Base-by-base conservation (phyloP, 2,329 filamentous ascomycete genomes). In the Bisporella sp. region DNA sequence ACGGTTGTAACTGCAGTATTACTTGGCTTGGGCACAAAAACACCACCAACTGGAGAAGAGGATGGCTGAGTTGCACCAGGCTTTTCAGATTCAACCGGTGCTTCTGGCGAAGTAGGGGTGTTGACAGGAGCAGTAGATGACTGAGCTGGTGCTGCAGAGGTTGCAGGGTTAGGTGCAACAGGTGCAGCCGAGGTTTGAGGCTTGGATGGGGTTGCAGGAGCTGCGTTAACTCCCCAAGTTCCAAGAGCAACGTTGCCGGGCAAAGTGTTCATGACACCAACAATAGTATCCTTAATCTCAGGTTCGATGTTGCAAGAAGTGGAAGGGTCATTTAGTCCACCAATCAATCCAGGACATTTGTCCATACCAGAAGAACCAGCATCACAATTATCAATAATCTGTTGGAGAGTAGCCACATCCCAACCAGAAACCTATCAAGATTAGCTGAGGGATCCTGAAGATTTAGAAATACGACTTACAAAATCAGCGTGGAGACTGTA, bases 401-500 rank as follows among this genome's bases (percentile, higher is more conserved):
- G 54, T 65, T 90, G 81, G 31, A 93, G 76, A 65, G 88, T 82
- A 5, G 74, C 71, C 4, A 70, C 62, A 4, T 90, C 78, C 89
- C 89, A 95, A 41, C 87, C 89, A 60, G 77, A 81, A 61, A 90
- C 80, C 71, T 47, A 32, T 11, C 2, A 9, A 39, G 35, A 39
- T 39, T 39, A n/a, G 8, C 9, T n/a, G n/a, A n/a, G 35, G 35
- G 35, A n/a, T 39, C n/a, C 2, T 39, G 13, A 39, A 9, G 13
- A 13, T 87, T 89, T 35, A 5, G 4, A 28, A 5, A 13, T 11
- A 29, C 28, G 1, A 8, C 56, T 55, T 53, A 72, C 66, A 68
- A 92, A 91, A 64, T 95, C 89, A 44, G 75, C 89, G 64, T 93
- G 81, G 71, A 89, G 88, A 43, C 85, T 82, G 59, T 77, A 87